phyloP scores from a whole-genome alignment of 2,329 filamentous ascomycete species.

The Hypocrella siamensis region DNA sequence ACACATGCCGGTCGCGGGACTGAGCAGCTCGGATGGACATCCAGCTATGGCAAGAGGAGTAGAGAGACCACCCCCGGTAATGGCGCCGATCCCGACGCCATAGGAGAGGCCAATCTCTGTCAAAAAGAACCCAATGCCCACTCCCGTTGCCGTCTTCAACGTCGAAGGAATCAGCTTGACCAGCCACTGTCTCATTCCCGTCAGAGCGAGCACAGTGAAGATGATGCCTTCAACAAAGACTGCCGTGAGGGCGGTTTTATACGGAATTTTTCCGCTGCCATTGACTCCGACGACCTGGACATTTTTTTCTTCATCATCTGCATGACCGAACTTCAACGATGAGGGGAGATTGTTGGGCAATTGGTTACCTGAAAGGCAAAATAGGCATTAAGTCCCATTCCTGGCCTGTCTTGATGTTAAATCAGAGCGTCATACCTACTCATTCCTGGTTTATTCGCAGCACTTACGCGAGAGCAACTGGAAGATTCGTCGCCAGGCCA shows the following conservation, averaged over 20 bases:
- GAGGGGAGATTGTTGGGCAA: background rate
- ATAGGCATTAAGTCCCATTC: constrained; percentile 54
- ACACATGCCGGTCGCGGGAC: constrained; percentile 32
- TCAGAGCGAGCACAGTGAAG: constrained; percentile 47
- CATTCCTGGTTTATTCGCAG: background rate
- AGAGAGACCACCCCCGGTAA: constrained; percentile 48
- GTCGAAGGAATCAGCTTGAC: constrained; percentile 48
- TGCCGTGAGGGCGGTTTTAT: constrained; percentile 44
- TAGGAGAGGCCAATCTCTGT: constrained; percentile 57
- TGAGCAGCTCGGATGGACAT: constrained; percentile 42
- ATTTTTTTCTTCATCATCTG: background rate
- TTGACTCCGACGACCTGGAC: constrained; percentile 40
- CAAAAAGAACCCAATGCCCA: constrained; percentile 49
- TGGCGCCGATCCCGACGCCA: constrained; percentile 65
- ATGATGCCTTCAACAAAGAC: constrained; percentile 51
- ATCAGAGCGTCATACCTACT: background rate
- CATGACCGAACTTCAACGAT: background rate
- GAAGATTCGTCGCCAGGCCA: constrained; percentile 68
- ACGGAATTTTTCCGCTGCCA: constrained; percentile 39
- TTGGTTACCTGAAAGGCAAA: constrained; percentile 40
- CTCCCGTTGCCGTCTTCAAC: constrained; percentile 49
- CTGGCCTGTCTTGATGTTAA: constrained; percentile 29
- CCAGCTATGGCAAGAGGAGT: constrained; percentile 68
- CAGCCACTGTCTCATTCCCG: constrained; percentile 59
- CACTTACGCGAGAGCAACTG: constrained; percentile 26